These are phyloP conservation scores for Leccinum longicurvipes DNA, from an alignment of 768 basidiomycete species.

Conservation along the genomic window DNA sequence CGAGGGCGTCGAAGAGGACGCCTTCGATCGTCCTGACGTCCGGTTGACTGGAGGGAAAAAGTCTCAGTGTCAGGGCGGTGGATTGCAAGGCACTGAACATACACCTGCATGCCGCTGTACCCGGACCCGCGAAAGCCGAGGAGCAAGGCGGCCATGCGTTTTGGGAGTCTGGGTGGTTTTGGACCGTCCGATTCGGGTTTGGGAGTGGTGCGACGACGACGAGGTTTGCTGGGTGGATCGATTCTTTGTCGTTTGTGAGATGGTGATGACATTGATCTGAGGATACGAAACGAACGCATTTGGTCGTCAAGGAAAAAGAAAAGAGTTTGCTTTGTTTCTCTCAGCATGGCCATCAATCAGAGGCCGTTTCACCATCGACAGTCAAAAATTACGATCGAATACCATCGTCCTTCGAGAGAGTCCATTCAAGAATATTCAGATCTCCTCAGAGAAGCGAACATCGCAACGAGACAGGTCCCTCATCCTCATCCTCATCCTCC, in stretches of 20 bases:
- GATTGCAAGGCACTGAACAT: conserved; percentile 32
- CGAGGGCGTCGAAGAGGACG: conserved; percentile 80
- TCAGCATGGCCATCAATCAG: conserved; percentile 37
- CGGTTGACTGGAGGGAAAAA: conserved; percentile 51
- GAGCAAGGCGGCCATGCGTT: conserved; percentile 79
- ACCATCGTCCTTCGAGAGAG: conserved; percentile 70
- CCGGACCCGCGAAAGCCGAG: conserved; percentile 92
- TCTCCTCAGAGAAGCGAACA: conserved; percentile 58
- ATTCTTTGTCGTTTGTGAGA: conserved; percentile 13
- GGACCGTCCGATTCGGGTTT: not conserved
- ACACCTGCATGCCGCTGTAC: conserved; percentile 97
- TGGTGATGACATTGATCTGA: not conserved
- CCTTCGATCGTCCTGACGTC: conserved; percentile 83
- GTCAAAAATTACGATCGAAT: conserved; percentile 72
- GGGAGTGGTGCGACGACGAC: not conserved
- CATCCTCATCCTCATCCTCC: conserved; percentile 38
- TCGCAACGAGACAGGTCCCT: conserved; percentile 18
- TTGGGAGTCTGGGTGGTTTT: conserved; percentile 66
- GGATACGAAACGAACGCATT: not conserved
- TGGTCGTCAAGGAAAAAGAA: not conserved
- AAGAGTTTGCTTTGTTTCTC: not conserved
- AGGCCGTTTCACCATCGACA: conserved; percentile 42
- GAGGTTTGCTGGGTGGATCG: not conserved
- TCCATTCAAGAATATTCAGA: conserved; percentile 77
- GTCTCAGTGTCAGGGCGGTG: not conserved